Conservation (phyloP, 257 asterid genomes). For the Nicotiana attenuata region DNA sequence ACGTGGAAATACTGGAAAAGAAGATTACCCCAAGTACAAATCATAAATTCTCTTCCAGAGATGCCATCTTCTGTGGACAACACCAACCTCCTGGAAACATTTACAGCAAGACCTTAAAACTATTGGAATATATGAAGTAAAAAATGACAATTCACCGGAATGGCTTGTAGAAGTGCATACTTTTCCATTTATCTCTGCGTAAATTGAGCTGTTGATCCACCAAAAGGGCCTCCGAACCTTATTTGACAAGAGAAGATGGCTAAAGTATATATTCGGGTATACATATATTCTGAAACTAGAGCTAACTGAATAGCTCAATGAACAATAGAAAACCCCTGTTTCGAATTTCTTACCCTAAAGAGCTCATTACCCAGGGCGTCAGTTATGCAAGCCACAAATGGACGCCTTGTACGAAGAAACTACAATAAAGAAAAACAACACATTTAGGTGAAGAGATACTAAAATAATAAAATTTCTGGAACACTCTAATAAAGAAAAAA, state of each 20-base stretch:
- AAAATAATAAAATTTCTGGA: background rate
- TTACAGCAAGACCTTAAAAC: background rate
- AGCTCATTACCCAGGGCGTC: slow-evolving; percentile 81
- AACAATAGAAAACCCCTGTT: background rate
- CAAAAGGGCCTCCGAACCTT: slow-evolving; percentile 96
- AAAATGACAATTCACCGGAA: background rate
- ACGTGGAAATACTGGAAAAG: slow-evolving; percentile 6
- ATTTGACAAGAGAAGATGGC: slow-evolving; percentile 11
- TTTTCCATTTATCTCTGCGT: slow-evolving; percentile 82
- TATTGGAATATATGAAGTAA: background rate
- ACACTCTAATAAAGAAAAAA: background rate
- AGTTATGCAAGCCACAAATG: slow-evolving; percentile 72
- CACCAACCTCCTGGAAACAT: slow-evolving; percentile 75
- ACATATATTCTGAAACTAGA: background rate
- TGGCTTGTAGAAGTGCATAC: slow-evolving; percentile 31
- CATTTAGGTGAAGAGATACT: background rate
- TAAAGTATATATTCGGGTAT: background rate
- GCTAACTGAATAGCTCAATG: background rate
- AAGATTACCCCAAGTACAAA: slow-evolving; percentile 81
- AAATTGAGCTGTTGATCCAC: slow-evolving; percentile 98
- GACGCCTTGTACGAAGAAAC: slow-evolving; percentile 86
- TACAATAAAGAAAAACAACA: slow-evolving; percentile 31
- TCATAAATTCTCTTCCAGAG: slow-evolving; percentile 95
- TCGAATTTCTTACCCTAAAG: slow-evolving; percentile 53
- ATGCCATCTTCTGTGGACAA: slow-evolving; percentile 99